These are phyloP conservation scores for Schizochytrium sp. DNA, from an alignment of 108 stramenopile species.

Conservation along the genomic window DNA sequence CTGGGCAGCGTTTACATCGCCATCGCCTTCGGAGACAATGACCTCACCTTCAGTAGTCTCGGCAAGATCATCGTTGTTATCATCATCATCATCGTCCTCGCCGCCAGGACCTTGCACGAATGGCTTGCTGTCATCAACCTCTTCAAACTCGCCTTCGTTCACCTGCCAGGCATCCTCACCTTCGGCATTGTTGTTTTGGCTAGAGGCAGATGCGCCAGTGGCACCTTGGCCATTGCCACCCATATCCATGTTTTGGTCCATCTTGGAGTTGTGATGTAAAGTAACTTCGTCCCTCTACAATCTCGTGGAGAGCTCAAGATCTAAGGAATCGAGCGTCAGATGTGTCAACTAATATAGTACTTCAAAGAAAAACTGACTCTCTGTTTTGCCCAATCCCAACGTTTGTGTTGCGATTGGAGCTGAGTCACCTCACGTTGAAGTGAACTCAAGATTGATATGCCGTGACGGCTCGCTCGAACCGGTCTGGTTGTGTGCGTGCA, in stretches of 20 bases:
- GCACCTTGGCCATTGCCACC: background rate
- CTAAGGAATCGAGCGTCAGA: too few relatives aligned
- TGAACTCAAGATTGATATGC: too few relatives aligned
- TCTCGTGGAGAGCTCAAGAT: background rate
- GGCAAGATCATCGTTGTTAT: slow-evolving; percentile 66
- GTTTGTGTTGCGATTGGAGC: too few relatives aligned
- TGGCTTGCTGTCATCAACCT: slow-evolving; percentile 79
- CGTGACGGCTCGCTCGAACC: too few relatives aligned
- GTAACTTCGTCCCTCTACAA: background rate
- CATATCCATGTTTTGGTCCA: slow-evolving; percentile 28
- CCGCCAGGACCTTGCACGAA: slow-evolving; percentile 68
- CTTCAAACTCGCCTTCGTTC: slow-evolving; percentile 82
- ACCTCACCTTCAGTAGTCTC: slow-evolving; percentile 49
- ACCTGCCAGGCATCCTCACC: slow-evolving; percentile 63
- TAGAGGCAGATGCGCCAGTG: background rate
- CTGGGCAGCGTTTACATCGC: slow-evolving; percentile 12
- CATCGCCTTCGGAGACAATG: background rate
- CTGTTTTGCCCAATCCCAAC: too few relatives aligned
- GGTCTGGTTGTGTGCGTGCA: too few relatives aligned
- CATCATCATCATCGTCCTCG: slow-evolving; percentile 70
- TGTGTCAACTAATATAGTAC: too few relatives aligned
- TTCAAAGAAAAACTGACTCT: too few relatives aligned
- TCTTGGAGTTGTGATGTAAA: background rate
- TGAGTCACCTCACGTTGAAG: too few relatives aligned
- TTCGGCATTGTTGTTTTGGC: slow-evolving; percentile 44